Percentiles rank a stretch among this genome's conserved stretches.
These are phyloP conservation scores for Austroboletus rostrupii DNA, from an alignment of 1,284 basidiomycete species.

Conservation along the genomic window DNA sequence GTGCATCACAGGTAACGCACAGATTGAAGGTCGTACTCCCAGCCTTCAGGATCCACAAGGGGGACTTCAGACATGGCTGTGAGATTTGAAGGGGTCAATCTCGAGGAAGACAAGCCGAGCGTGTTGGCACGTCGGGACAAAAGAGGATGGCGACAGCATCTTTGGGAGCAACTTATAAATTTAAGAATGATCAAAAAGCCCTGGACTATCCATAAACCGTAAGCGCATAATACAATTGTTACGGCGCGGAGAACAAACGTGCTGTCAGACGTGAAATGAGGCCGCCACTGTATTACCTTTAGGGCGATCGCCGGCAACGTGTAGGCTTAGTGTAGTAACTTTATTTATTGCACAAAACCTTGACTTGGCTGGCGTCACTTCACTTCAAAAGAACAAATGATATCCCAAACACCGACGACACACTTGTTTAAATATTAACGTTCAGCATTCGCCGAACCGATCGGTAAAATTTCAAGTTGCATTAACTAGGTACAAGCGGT, in stretches of 20 bases:
- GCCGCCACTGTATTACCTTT: conserved; percentile 18
- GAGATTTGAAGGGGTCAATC: not conserved
- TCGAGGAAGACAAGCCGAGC: not conserved
- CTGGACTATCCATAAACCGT: conserved; percentile 13
- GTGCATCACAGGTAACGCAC: conserved; percentile 35
- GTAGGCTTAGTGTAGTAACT: conserved; percentile 1
- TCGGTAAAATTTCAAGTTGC: not conserved
- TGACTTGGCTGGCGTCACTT: not conserved
- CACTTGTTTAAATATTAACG: not conserved
- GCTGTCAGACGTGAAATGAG: conserved; percentile 16
- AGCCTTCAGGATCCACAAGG: conserved; percentile 73
- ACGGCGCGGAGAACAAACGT: conserved; percentile 13
- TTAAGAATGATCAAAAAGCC: conserved; percentile 14
- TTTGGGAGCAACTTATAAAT: conserved; percentile 12
- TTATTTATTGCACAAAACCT: conserved; percentile 1
- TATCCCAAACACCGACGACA: no score
- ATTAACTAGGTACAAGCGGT: conserved; percentile 17
- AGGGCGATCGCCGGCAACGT: conserved; percentile 1
- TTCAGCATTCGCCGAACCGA: not conserved
- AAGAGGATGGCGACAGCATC: not conserved
- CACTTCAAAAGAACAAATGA: not conserved
- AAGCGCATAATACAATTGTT: conserved; percentile 13
- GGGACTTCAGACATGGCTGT: conserved; percentile 59
- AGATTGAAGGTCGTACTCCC: conserved; percentile 83
- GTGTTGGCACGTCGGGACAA: not conserved